Evolutionary conservation across 371 early-diverging fungal genomes (phyloP), one percentile per base, ranked within the genome.

Genomic region (Fennellomyces sp.): DNA sequence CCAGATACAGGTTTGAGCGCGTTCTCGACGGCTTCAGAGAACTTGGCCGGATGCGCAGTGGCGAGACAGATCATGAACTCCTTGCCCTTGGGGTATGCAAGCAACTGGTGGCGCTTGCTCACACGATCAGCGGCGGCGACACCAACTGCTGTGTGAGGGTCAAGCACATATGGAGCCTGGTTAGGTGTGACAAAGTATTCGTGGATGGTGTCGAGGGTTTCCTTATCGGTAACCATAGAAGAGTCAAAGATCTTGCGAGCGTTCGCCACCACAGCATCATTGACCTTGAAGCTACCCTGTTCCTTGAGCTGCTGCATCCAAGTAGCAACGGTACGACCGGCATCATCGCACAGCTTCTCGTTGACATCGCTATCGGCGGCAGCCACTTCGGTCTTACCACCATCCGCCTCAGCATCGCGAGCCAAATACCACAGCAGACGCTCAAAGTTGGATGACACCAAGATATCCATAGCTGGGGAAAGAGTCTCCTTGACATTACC

Each of bases 391-490:
- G 64, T 64, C 23, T 58, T 58, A 11, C 68, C 64, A 35, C 68
- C 50, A 39, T 70, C 77, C 23, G 26, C 65, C 28, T 73, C 75
- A 15, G 74, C 70, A 28, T 89, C 91, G 60, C 85, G 84, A 3
- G 86, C 92, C 42, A 95, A 80, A 65, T 95, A 94, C 93, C 94
- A 96, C 58, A 95, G 74, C 59, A 95, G 75, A 63, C 98, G 93
- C 79, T 98, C 98, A 88, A 98, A 98, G 81, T 98, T 98, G 66
- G 93, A 92, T 48, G 91, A 90, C 29, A 97, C 90, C 33, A 93
- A 82, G 61, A 98, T 98, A 67, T 98, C 98, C 98, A 97, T 95
- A 41, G 98, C 97, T 23, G 98, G 98, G n/a, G 91, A 90, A 19
- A 91, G 83, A 0, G 97, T 97, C 55, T 87, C 88, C 56, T 85